These are phyloP conservation scores for Pleurozium schreberi DNA, from an alignment of 225 moss, liverwort and hornwort genomes.

Conservation along the genomic window DNA sequence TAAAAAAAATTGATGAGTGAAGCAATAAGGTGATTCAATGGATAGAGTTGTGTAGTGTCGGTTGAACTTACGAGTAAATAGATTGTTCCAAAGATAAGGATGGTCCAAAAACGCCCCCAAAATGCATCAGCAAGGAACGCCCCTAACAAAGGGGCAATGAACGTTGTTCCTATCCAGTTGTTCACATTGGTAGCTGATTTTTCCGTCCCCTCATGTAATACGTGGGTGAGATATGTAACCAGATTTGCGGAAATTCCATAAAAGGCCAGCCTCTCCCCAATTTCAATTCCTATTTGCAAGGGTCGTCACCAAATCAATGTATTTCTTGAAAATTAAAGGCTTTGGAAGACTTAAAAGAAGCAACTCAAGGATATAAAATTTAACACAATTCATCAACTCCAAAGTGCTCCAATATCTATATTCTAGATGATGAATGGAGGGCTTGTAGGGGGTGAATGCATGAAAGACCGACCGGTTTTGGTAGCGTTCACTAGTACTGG, in stretches of 20 bases:
- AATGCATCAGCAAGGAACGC: conserved; percentile 49
- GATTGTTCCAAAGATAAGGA: conserved; percentile 26
- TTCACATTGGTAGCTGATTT: conserved; percentile 41
- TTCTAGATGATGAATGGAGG: too few species aligned
- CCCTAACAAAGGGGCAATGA: conserved; percentile 33
- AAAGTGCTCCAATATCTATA: too few species aligned
- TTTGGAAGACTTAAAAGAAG: background rate
- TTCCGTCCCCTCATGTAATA: conserved; percentile 38
- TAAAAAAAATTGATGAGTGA: background rate
- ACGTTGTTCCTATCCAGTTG: conserved; percentile 43
- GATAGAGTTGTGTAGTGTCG: background rate
- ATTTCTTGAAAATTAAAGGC: too few species aligned
- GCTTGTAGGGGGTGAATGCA: too few species aligned
- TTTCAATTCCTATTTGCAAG: conserved; percentile 27
- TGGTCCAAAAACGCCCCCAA: conserved; percentile 54
- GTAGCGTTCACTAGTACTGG: too few species aligned
- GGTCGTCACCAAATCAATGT: background rate
- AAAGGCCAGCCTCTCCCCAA: conserved; percentile 48
- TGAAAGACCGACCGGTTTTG: too few species aligned
- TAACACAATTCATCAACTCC: too few species aligned
- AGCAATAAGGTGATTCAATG: background rate
- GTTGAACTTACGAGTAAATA: conserved; percentile 30
- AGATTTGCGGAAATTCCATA: conserved; percentile 48
- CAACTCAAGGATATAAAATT: background rate
- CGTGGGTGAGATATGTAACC: conserved; percentile 35